Evolutionary conservation across 2,329 filamentous ascomycete genomes (phyloP).

Genomic region (Talaromyces albobiverticillius): DNA sequence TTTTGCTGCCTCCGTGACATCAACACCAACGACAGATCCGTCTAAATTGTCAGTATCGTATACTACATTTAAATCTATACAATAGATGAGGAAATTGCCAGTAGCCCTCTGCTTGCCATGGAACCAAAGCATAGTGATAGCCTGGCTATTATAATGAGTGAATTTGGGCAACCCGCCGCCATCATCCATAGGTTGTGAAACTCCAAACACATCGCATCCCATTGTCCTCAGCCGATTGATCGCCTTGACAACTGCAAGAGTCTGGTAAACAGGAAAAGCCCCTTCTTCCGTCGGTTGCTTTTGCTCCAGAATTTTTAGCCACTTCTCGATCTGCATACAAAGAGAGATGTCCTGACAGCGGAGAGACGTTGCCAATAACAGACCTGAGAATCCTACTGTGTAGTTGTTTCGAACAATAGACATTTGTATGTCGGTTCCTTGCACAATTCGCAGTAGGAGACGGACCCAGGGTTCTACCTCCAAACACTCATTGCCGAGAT

Average conservation of each 20-base stretch:
- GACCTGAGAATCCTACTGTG: conserved; percentile 25
- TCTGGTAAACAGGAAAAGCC: conserved; percentile 24
- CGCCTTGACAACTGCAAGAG: conserved; percentile 18
- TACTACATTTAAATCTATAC: background rate
- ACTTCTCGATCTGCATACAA: conserved; percentile 18
- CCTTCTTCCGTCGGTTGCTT: conserved; percentile 25
- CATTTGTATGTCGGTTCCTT: conserved; percentile 16
- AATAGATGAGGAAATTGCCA: conserved; percentile 16
- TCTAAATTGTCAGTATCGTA: background rate
- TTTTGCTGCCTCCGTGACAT: no score
- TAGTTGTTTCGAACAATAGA: conserved; percentile 21
- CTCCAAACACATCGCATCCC: conserved; percentile 18
- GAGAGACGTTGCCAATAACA: conserved; percentile 21
- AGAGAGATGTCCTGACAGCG: conserved; percentile 19
- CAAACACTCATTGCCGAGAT: background rate
- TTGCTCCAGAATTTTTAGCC: conserved; percentile 17
- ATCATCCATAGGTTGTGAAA: conserved; percentile 21
- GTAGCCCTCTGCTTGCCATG: conserved; percentile 18
- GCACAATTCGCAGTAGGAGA: conserved; percentile 17
- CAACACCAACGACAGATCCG: no score
- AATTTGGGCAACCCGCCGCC: conserved; percentile 23
- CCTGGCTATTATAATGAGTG: conserved; percentile 24
- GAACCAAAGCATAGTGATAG: conserved; percentile 19
- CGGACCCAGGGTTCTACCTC: conserved; percentile 15
- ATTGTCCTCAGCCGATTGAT: conserved; percentile 20